A percentile compares a stretch with the other conserved stretches of the same genome.
Conservation (phyloP, 345 rosid genomes). For the Erysimum cheiranthoides region DNA sequence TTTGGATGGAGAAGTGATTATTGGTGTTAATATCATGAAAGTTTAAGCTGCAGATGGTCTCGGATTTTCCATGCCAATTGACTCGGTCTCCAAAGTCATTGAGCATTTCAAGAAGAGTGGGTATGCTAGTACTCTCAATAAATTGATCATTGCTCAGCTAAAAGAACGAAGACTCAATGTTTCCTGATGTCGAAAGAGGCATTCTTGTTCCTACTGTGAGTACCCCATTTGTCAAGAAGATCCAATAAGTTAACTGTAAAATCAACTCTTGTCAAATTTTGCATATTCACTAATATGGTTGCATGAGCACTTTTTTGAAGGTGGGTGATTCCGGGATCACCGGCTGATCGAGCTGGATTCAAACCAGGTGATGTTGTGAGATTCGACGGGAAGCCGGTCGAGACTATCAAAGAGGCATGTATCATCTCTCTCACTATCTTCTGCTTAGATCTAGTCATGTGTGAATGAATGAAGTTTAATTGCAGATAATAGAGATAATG, state of each 20-base stretch:
- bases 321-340: constrained; percentile 95
- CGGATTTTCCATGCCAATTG: constrained; percentile 82
- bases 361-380: constrained; percentile 77
- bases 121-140: constrained; percentile 54
- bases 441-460: background rate
- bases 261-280: constrained; percentile 6
- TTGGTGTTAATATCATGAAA: constrained; percentile 92
- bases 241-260: background rate
- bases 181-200: constrained; percentile 73
- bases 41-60: constrained; percentile 78
- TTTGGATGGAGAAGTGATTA: constrained; percentile 87
- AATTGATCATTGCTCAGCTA: constrained; percentile 79
- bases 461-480: constrained; percentile 8
- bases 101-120: constrained; percentile 85
- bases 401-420: constrained; percentile 73
- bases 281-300: background rate
- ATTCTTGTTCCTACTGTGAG: constrained; percentile 79
- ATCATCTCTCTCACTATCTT: background rate
- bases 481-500: constrained; percentile 75
- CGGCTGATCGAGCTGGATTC: constrained; percentile 87
- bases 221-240: background rate
- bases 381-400: constrained; percentile 83
- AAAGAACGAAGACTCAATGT: constrained; percentile 74
- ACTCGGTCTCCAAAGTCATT: constrained; percentile 74
- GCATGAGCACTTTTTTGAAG: constrained; percentile 32